Base-by-base conservation (phyloP, 1,139 yeast species). In the Eremothecium coryli region DNA sequence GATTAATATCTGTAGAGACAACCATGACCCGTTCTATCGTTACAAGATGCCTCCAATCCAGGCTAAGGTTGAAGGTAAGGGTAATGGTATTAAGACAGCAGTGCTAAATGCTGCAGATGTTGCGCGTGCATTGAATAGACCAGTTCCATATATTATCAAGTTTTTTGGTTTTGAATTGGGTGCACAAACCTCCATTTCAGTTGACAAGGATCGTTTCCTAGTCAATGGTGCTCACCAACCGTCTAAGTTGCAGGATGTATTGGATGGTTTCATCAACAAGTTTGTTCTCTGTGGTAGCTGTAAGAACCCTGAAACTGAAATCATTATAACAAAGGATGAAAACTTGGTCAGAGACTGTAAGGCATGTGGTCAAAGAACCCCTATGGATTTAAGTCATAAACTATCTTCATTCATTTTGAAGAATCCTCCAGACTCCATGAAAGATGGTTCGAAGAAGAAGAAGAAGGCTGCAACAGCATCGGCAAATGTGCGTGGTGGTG, bases 31-130 rank as follows among this genome's bases (percentile, higher is more conserved):
- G 35, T 90, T 90, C 64, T 90, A 93, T 75, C 95, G 98, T 68
- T 90, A 90, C 66, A 90, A 90, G 70, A 90, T 90, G 98, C 98
- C 98, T 58, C 80, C 93, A 32, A 78, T 90, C 63, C 93, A 84
- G 66, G 85, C 96, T 48, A 90, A 93, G 73, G 86, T 86, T 49
- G 98, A 90, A 67, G 98, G 98, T 61, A 76, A 95, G 61, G 99
- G 99, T 67, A 90, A 90, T 66, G 99, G 99, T 73, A 90, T 90
- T 66, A 88, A 86, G 62, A 90, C 99, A 20, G 94, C 93, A 38
- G 79, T 93, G 40, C 75, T 85, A 47, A 93, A 90, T 63, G 76
- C 86, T 40, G 67, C 82, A 25, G 98, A 90, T 58, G 96, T 90
- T 43, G 93, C 97, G 26, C 77, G 95, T 57, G 94, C 98, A 17